Base-by-base conservation (phyloP, 176 grass and related monocot species). In the Triticum turgidum region DNA sequence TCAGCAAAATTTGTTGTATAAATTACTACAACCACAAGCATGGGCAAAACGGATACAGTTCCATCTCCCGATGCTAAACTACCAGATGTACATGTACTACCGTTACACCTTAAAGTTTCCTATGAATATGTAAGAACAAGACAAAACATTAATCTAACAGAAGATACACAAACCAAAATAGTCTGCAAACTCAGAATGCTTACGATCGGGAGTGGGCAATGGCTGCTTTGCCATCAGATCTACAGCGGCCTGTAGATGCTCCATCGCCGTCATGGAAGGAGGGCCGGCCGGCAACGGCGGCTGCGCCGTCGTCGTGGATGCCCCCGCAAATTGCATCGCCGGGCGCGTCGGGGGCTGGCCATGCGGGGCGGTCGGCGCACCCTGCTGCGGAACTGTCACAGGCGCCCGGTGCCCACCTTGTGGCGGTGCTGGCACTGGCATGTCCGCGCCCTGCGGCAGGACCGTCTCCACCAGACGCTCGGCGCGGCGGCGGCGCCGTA, bases 131-230 rank as follows among this genome's bases (percentile, higher is more conserved):
- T 45, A 45, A 45, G 0, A 45, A 45, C 11, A 45, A 1, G 42
- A 45, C 42, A 68, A 68, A 62, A 68, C 30, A 35, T 18, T 68
- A 42, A 17, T 52, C 49, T n/a, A n/a, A n/a, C 68, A 22, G 68
- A 71, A n/a, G 9, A 15, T 52, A 5, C 5, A 83, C 87, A 22
- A 81, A 95, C 93, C 91, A n/a, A 69, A 70, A 80, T 90, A 90
- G 61, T 92, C 81, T 2, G 82, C 38, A 49, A 49, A 49, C 45
- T 49, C 11, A 49, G 45, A 1, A 69, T 80, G 72, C 18, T 81
- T 80, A 20, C 83, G 89, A 45, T 97, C 4, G 14, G 44, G 68
- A 11, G 56, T 35, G 34, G 87, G 65, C 11, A 87, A 49, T 5
- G 45, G 81, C 6, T 32, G 69, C 41, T 32, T 74, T 11, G 37